Conservation (phyloP, 164 flowering plant genomes). For the Magnolia officinalis region DNA sequence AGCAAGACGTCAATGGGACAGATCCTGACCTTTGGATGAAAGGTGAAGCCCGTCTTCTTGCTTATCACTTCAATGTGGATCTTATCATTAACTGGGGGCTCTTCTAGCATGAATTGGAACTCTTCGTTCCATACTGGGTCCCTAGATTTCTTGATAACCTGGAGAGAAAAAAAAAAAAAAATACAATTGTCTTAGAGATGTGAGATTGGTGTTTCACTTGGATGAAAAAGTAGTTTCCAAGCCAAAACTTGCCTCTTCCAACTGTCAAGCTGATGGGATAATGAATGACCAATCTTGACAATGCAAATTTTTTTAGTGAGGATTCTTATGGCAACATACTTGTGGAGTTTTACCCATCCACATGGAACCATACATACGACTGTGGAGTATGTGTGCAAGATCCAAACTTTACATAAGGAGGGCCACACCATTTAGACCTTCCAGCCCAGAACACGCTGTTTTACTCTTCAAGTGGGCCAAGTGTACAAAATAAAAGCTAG, state of each 20-base stretch:
- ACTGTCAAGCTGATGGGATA: not conserved
- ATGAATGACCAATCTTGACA: not conserved
- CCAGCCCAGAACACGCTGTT: not conserved
- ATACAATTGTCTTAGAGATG: not conserved
- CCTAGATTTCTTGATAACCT: constrained; percentile 50
- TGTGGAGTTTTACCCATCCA: no score
- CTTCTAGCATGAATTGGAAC: constrained; percentile 66
- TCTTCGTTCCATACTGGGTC: constrained; percentile 78
- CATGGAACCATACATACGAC: not conserved
- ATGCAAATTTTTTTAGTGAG: not conserved
- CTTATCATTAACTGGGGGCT: constrained; percentile 50
- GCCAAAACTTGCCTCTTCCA: not conserved
- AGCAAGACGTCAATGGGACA: not conserved
- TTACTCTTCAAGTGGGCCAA: not conserved
- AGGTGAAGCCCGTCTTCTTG: constrained; percentile 26
- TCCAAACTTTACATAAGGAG: not conserved
- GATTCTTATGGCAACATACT: not conserved
- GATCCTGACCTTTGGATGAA: constrained; percentile 33
- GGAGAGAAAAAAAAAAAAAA: not conserved
- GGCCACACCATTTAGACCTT: not conserved
- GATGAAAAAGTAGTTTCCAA: not conserved
- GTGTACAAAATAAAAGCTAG: no score
- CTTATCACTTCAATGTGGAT: constrained; percentile 62
- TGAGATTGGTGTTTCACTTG: not conserved
- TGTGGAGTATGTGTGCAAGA: not conserved